Evolutionary conservation across 371 early-diverging fungal species (phyloP).

Genomic region (Funneliformis caledonium): DNA sequence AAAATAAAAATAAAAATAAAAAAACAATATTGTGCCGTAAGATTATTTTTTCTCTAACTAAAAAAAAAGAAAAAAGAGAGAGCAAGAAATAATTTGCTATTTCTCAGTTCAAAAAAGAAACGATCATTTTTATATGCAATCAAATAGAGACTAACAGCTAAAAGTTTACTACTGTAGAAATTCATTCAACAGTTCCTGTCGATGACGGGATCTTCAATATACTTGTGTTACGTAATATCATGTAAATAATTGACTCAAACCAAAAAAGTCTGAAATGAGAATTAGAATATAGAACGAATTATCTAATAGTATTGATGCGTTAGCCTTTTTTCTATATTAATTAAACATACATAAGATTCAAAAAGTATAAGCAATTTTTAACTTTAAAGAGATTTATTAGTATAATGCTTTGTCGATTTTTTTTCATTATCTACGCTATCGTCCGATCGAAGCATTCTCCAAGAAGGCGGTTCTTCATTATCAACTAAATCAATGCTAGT

Average conservation of each 20-base stretch:
- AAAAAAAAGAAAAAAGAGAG: background rate
- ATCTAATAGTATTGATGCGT: too few species aligned
- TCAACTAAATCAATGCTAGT: background rate
- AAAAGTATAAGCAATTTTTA: too few species aligned
- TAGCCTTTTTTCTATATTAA: too few species aligned
- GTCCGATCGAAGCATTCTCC: background rate
- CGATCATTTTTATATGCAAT: background rate
- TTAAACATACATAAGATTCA: too few species aligned
- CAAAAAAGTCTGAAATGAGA: constrained; percentile 3
- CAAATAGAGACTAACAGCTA: background rate
- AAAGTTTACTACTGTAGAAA: background rate
- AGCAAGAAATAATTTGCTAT: background rate
- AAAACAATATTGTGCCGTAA: background rate
- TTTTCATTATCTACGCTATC: constrained; percentile 3
- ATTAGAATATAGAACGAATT: background rate
- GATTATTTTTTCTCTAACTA: background rate
- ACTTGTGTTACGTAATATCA: background rate
- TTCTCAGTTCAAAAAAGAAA: background rate
- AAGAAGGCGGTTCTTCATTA: too few species aligned
- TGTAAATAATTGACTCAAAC: background rate
- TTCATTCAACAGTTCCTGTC: background rate
- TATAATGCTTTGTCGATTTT: constrained; percentile 1
- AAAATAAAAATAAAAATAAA: background rate
- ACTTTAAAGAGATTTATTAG: background rate
- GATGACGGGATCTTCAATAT: background rate